Evolutionary conservation across 2,329 filamentous ascomycete genomes (phyloP), one percentile per base, ranked within the genome.

Genomic region (Talaromyces sp.): DNA sequence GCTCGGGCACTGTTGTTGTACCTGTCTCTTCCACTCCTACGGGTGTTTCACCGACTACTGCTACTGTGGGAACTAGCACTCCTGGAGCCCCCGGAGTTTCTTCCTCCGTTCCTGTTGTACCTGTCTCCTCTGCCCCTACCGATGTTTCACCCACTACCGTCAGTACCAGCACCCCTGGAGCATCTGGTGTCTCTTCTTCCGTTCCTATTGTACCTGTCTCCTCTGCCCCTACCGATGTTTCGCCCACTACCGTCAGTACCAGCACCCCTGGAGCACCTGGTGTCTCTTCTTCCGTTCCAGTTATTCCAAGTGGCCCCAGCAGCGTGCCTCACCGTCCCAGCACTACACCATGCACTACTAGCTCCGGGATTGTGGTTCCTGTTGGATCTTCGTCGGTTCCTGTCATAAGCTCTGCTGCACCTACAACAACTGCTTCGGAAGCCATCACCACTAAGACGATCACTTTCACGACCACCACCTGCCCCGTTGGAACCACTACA

Each of bases 391-490:
- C 39, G 9, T 62, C 63, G 1, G 63, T 62, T 43, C 24, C 41
- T 56, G 37, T 27, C 19, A 61, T 50, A 1, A 47, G 49, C 16
- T 33, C n/a, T 33, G 43, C 49, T 14, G 33, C 49, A n/a, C 11
- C 60, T 19, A 52, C 27, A 31, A 31, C 27, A 6, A 31, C 50
- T 1, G 64, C 59, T 27, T 62, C 64, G 10, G 64, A 66, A 14
- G 19, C 37, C 31, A 14, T 66, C 19, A 66, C 60, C 9, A 66
- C 64, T 6, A 62, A 65, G 58, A 67, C 62, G n/a, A 65, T 49
- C n/a, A 67, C 62, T 10, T 67, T 65, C 19, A 54, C 59, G 14
- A 67, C 65, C 9, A 67, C 65, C 4, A 67, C 65, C 16, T 65
- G 62, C 45, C 65, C 65, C 13, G 61, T 63, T 63, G 61, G 61